phyloP scores from a whole-genome alignment of 148 eudicot species.

The Silene uniflora region DNA sequence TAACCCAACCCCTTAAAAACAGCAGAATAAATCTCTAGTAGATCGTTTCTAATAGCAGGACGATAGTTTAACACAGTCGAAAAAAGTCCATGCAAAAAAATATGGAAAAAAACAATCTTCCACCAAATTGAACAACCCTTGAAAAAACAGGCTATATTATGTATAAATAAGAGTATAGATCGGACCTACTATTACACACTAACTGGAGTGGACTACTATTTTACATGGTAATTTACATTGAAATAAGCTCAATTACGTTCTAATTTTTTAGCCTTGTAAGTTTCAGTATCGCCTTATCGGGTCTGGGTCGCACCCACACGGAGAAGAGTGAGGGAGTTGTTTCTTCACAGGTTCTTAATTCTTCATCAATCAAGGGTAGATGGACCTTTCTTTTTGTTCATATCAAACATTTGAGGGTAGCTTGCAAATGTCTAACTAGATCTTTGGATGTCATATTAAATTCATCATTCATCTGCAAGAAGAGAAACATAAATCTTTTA shows the following conservation, averaged over 20 bases:
- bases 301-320: too few relatives aligned
- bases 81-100: conserved; percentile 41
- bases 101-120: conserved; percentile 42
- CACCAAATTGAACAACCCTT: conserved; percentile 39
- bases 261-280: neutral
- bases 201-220: neutral
- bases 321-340: too few relatives aligned
- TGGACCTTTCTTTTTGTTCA: conserved; percentile 14
- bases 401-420: conserved; percentile 30
- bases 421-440: conserved; percentile 45
- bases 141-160: conserved; percentile 35
- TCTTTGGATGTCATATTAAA: conserved; percentile 48
- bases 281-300: too few relatives aligned
- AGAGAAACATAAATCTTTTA: neutral
- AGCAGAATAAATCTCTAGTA: conserved; percentile 22
- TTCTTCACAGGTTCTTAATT: neutral
- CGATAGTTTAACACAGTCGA: conserved; percentile 39
- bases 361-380: neutral
- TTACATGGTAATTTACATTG: neutral
- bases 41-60: conserved; percentile 40
- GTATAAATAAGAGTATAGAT: neutral
- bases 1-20: conserved; percentile 1
- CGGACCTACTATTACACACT: neutral
- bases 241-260: neutral
- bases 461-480: conserved; percentile 51